phyloP scores from a whole-genome alignment of 352 stramenopile genomes.

The Pythium utonaiense region DNA sequence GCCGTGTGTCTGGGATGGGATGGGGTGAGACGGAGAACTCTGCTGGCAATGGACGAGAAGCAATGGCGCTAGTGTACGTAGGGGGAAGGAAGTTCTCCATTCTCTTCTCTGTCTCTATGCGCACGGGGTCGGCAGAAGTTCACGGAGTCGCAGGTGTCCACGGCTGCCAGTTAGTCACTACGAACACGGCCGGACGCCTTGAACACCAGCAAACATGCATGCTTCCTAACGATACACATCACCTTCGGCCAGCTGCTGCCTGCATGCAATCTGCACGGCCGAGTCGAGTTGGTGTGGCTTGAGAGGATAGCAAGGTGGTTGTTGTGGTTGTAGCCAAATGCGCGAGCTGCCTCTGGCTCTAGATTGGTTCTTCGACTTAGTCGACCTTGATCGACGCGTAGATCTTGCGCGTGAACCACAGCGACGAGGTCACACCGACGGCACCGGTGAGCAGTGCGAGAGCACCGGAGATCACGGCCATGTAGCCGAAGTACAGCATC shows the following conservation, averaged over 20 bases:
- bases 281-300: background rate
- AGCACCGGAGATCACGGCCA: constrained; percentile 96
- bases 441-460: constrained; percentile 96
- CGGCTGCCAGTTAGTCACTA: background rate
- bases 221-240: constrained; percentile 12
- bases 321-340: too few species aligned
- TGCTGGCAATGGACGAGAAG: background rate
- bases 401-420: constrained; percentile 99
- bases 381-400: constrained; percentile 98
- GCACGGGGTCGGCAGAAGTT: background rate
- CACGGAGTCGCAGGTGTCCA: too few species aligned
- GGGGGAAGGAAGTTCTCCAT: background rate
- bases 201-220: constrained; percentile 1
- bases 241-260: background rate
- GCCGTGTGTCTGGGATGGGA: background rate
- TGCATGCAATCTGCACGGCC: background rate
- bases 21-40: background rate
- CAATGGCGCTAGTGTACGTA: background rate
- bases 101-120: background rate
- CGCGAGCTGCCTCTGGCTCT: background rate
- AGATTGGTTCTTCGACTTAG: constrained; percentile 39
- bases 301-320: background rate
- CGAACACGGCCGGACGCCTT: background rate
- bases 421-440: constrained; percentile 95
- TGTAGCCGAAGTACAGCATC: constrained; percentile 99